Percentiles rank a stretch among this genome's conserved stretches.
Conservation (phyloP, 768 basidiomycete species). For the Leccinum subtestaceum region DNA sequence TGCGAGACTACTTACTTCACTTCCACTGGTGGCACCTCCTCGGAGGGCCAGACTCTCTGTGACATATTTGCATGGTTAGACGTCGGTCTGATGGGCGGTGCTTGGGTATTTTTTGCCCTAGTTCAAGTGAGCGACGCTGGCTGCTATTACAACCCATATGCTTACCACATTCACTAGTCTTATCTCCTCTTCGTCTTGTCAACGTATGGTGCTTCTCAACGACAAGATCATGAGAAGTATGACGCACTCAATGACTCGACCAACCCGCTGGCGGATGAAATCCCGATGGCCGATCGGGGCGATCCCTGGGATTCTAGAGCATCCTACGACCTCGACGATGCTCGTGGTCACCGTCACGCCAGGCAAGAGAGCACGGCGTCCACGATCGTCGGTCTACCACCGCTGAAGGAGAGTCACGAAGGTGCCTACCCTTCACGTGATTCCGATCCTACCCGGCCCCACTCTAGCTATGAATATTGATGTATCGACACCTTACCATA, state of each 20-base stretch:
- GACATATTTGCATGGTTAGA: slow-evolving; percentile 91
- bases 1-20: slow-evolving; percentile 63
- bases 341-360: slow-evolving; percentile 44
- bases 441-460: slow-evolving; percentile 34
- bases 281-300: slow-evolving; percentile 60
- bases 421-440: slow-evolving; percentile 26
- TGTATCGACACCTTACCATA: not conserved
- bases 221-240: slow-evolving; percentile 78
- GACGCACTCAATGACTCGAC: slow-evolving; percentile 65
- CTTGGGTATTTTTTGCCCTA: slow-evolving; percentile 80
- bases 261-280: slow-evolving; percentile 52
- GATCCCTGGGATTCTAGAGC: slow-evolving; percentile 70
- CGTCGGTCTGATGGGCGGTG: slow-evolving; percentile 84
- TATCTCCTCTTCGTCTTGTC: slow-evolving; percentile 49
- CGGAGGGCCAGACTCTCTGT: slow-evolving; percentile 74
- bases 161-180: slow-evolving; percentile 36
- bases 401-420: slow-evolving; percentile 44
- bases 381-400: slow-evolving; percentile 51
- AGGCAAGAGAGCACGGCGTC: slow-evolving; percentile 59
- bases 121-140: slow-evolving; percentile 56
- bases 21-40: slow-evolving; percentile 30
- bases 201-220: slow-evolving; percentile 71
- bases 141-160: not conserved
- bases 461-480: slow-evolving; percentile 45
- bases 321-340: slow-evolving; percentile 40